These are phyloP conservation scores for Penicillium sp. DNA, from an alignment of 2,329 filamentous ascomycete genomes.

Conservation along the genomic window DNA sequence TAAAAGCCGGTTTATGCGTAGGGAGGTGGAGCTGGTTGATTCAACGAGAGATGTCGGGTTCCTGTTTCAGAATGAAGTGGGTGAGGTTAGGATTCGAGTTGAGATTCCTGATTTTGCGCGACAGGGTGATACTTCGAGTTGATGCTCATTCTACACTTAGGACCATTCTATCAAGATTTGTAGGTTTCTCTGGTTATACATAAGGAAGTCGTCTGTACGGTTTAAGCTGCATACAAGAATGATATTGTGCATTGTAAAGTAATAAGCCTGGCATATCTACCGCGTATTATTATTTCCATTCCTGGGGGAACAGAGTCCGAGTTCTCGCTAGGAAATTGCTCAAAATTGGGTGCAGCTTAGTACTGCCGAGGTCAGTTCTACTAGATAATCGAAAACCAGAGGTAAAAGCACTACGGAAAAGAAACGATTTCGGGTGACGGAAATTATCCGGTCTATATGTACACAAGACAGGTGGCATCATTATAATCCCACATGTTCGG, in stretches of 20 bases:
- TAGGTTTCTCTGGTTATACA: neutral
- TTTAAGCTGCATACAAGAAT: neutral
- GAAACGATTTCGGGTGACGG: neutral
- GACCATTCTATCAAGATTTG: neutral
- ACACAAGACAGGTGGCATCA: slow-evolving; percentile 14
- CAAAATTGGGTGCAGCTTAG: neutral
- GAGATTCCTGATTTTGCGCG: slow-evolving; percentile 43
- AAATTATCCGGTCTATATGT: slow-evolving; percentile 14
- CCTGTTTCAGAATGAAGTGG: slow-evolving; percentile 65
- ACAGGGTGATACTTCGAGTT: neutral
- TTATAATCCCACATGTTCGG: slow-evolving; percentile 6
- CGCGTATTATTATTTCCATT: neutral
- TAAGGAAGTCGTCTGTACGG: neutral
- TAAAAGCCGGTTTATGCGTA: slow-evolving; percentile 64
- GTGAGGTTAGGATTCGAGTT: slow-evolving; percentile 68
- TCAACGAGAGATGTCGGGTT: slow-evolving; percentile 80
- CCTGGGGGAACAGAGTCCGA: neutral
- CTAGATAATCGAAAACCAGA: neutral
- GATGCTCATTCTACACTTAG: neutral
- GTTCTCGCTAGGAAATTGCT: neutral
- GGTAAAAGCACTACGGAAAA: neutral
- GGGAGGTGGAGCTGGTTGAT: slow-evolving; percentile 76
- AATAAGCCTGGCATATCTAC: neutral
- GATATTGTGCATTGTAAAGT: neutral
- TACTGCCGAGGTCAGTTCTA: neutral